Evolutionary conservation across 2,329 filamentous ascomycete genomes (phyloP), one percentile per base, ranked within the genome.

Genomic region (Claviceps sp.): DNA sequence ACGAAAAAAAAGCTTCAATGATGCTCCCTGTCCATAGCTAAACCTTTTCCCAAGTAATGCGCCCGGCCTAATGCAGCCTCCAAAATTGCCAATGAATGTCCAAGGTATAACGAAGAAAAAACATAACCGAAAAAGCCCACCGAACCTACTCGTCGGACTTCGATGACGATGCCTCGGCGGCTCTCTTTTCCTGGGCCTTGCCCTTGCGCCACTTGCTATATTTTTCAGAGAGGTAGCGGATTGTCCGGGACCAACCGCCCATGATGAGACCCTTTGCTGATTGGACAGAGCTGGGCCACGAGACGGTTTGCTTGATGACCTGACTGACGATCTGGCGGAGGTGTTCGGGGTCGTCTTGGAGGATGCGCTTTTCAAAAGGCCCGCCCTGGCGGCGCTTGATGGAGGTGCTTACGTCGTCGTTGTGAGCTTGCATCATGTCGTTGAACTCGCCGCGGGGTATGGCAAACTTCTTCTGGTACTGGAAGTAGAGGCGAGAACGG

Each of bases 211-310:
- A 85, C 66, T 88, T 89, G 56, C 71, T 71, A 55, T 82, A 72
- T 75, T 98, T 98, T 66, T 97, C 93, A 44, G 77, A 73, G 51
- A 94, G 61, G 65, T 98, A 98, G 56, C 82, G 78, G 72, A 78
- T 77, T 5, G 84, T 84, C 60, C 83, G 79, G 6, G 72, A 63
- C 16, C 86, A 65, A 0, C 93, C 94, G 0, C 86, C 83, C 2
- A 89, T 97, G 45, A 96, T 66, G 1, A 86, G 66, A 2, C 89
- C 84, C 70, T 98, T 98, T 56, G 91, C 64, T 51, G 83, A 93
- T 68, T 98, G 91, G 5, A 82, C 82, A 2, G 87, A 89, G 61
- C 89, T 93, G 0, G 93, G 90, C 93, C 93, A 97, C 52, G 81
- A 79, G 60, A 97, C 88, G 0, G 94, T 97, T 64, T 86, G 85